Evolutionary conservation across 2,329 filamentous ascomycete species (phyloP).

Genomic region (Tolypocladium ovalisporum): DNA sequence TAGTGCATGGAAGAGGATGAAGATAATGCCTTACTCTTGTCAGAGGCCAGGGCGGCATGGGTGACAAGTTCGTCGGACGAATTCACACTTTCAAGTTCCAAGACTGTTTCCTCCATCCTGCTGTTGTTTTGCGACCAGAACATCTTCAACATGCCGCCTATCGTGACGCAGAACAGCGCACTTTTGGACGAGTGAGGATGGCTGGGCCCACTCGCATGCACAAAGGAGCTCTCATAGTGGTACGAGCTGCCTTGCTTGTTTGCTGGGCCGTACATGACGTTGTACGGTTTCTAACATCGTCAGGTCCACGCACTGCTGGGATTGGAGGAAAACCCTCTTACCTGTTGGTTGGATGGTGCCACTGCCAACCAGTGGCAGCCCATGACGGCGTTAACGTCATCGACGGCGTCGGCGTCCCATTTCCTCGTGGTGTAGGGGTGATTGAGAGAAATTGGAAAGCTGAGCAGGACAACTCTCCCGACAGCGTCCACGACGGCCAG

Average conservation of each 20-base stretch:
- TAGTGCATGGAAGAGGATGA: no score
- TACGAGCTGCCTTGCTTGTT: conserved; percentile 53
- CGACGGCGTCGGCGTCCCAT: conserved; percentile 56
- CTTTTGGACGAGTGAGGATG: conserved; percentile 63
- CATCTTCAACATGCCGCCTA: conserved; percentile 62
- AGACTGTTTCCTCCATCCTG: conserved; percentile 58
- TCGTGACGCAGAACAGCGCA: conserved; percentile 66
- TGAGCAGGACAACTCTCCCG: conserved; percentile 67
- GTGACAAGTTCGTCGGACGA: conserved; percentile 68
- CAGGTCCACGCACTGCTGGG: background rate
- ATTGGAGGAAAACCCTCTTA: conserved; percentile 5
- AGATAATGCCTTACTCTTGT: conserved; percentile 57
- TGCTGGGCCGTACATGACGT: conserved; percentile 48
- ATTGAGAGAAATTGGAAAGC: conserved; percentile 63
- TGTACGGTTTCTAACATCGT: conserved; percentile 26
- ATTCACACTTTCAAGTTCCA: conserved; percentile 64
- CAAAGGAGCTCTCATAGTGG: conserved; percentile 56
- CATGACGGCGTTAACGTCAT: conserved; percentile 68
- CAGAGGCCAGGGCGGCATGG: conserved; percentile 65
- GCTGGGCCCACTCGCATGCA: conserved; percentile 57
- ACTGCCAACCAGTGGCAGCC: conserved; percentile 79
- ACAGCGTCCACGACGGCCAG: conserved; percentile 72
- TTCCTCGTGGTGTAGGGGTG: conserved; percentile 51
- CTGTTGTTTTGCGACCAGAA: conserved; percentile 66
- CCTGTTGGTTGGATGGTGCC: conserved; percentile 32